Conservation (phyloP, 2,329 filamentous ascomycete species). For the Polytolypa hystricis region DNA sequence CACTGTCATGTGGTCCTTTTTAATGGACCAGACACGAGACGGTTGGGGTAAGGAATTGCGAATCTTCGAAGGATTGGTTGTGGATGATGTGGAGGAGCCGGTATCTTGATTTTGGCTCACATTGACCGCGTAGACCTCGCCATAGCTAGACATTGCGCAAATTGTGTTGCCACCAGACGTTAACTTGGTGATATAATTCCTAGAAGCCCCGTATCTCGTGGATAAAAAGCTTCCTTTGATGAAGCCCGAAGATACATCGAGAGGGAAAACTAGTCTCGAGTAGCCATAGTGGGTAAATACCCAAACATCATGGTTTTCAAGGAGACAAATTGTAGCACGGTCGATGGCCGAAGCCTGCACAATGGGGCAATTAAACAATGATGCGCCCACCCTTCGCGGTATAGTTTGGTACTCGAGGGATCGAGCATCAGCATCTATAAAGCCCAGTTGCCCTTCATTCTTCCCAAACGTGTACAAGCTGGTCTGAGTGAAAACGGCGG, state of each 20-base stretch:
- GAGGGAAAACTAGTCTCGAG: constrained; percentile 74
- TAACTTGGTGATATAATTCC: constrained; percentile 63
- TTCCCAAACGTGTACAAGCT: constrained; percentile 91
- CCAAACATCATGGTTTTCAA: constrained; percentile 81
- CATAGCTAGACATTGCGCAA: constrained; percentile 70
- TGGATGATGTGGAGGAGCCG: constrained; percentile 55
- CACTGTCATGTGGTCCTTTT: constrained; percentile 73
- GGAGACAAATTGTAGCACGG: constrained; percentile 71
- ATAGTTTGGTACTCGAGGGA: constrained; percentile 74
- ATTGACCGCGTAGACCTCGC: constrained; percentile 78
- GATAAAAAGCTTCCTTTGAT: constrained; percentile 55
- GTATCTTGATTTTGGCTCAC: constrained; percentile 58
- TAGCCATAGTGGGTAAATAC: constrained; percentile 95
- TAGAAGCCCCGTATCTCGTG: constrained; percentile 51
- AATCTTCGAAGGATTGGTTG: constrained; percentile 86
- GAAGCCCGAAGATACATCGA: constrained; percentile 60
- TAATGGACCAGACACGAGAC: constrained; percentile 76
- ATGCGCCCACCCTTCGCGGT: constrained; percentile 79
- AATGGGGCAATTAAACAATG: constrained; percentile 63
- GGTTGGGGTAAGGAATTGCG: constrained; percentile 68
- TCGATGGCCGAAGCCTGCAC: constrained; percentile 78
- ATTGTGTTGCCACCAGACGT: constrained; percentile 84
- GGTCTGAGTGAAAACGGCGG: constrained; percentile 70
- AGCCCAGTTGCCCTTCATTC: constrained; percentile 83
- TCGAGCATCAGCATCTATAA: constrained; percentile 89